Evolutionary conservation across 2,329 filamentous ascomycete species (phyloP).

Genomic region (Dactylellina haptotyla): DNA sequence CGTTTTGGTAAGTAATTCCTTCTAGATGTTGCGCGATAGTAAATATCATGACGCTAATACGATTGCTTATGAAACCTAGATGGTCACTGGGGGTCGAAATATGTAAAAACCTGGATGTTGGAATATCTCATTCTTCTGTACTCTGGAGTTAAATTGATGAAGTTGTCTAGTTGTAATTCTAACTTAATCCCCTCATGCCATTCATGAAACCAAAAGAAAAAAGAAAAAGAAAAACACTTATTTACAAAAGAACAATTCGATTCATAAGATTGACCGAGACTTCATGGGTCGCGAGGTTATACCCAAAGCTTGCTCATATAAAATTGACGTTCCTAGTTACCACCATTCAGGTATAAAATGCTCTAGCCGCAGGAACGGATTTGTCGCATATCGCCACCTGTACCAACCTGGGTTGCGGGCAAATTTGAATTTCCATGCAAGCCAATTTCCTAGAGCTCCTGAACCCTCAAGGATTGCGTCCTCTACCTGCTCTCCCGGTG

Average conservation of each 20-base stretch:
- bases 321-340: too few species aligned
- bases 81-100: slow-evolving; percentile 49
- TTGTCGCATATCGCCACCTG: too few species aligned
- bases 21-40: neutral
- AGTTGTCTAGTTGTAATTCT: too few species aligned
- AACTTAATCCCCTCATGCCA: too few species aligned
- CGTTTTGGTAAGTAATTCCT: slow-evolving; percentile 69
- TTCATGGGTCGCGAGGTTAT: too few species aligned
- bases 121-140: neutral
- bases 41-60: neutral
- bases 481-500: neutral
- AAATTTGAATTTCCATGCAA: too few species aligned
- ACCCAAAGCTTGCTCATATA: neutral
- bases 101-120: slow-evolving; percentile 16
- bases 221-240: neutral
- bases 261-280: too few species aligned
- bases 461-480: neutral
- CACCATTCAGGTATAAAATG: too few species aligned
- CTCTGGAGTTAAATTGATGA: neutral
- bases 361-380: too few species aligned
- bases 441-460: too few species aligned
- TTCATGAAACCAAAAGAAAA: too few species aligned
- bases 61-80: slow-evolving; percentile 3
- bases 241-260: neutral
- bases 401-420: too few species aligned